phyloP scores from a whole-genome alignment of 2,329 filamentous ascomycete genomes.

The Tolypocladium paradoxum region DNA sequence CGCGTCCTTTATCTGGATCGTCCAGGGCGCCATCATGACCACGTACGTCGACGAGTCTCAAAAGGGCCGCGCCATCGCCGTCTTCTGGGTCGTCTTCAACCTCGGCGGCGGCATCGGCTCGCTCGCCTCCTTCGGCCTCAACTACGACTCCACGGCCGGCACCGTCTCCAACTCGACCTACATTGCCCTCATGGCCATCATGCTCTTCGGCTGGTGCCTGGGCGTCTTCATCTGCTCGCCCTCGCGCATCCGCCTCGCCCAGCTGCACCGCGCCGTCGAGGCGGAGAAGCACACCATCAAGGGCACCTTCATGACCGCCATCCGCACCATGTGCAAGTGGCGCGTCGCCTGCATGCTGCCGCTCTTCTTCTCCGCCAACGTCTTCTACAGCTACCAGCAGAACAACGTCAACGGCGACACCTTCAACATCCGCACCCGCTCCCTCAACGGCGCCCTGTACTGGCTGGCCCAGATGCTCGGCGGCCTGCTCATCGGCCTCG shows the following conservation, averaged over 20 bases:
- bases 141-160: conserved; percentile 26
- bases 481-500: conserved; percentile 32
- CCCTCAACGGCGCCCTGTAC: conserved; percentile 41
- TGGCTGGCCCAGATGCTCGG: conserved; percentile 46
- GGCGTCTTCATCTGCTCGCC: conserved; percentile 37
- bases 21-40: conserved; percentile 37
- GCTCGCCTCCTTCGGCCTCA: conserved; percentile 22
- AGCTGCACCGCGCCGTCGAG: conserved; percentile 24
- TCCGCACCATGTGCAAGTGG: conserved; percentile 29
- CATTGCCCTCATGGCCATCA: conserved; percentile 36
- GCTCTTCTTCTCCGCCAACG: conserved; percentile 42
- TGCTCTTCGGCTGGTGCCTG: conserved; percentile 36
- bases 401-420: conserved; percentile 42
- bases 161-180: conserved; percentile 40
- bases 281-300: conserved; percentile 27
- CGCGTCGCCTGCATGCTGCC: conserved; percentile 36
- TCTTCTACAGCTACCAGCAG: conserved; percentile 46
- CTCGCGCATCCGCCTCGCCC: conserved; percentile 25
- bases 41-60: conserved; percentile 23
- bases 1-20: conserved; percentile 33
- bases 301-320: conserved; percentile 23
- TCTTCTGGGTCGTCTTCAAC: conserved; percentile 37
- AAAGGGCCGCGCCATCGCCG: conserved; percentile 30
- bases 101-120: conserved; percentile 33
- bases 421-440: conserved; percentile 43